Evolutionary conservation across 768 basidiomycete genomes (phyloP).

Genomic region (Megacollybia marginata): DNA sequence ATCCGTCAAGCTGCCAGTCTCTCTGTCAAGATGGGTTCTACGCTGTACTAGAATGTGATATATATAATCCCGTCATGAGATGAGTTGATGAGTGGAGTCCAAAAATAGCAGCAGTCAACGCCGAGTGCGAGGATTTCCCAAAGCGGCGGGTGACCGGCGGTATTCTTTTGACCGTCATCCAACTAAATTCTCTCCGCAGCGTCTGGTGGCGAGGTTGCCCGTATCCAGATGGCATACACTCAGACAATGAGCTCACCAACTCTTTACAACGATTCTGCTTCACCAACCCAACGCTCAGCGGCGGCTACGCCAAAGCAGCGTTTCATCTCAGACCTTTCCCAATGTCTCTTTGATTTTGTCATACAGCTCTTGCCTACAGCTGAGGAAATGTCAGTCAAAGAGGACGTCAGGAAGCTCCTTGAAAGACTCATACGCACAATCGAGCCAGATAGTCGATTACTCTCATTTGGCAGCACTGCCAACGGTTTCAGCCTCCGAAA

Average conservation of each 20-base stretch:
- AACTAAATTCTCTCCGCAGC: too few species aligned
- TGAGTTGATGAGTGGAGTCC: too few species aligned
- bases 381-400: slow-evolving; percentile 91
- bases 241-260: slow-evolving; percentile 32
- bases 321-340: slow-evolving; percentile 76
- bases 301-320: slow-evolving; percentile 45
- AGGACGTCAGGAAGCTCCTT: slow-evolving; percentile 90
- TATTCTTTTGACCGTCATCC: too few species aligned
- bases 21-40: too few species aligned
- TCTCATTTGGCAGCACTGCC: slow-evolving; percentile 95
- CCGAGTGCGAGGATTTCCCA: too few species aligned
- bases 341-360: slow-evolving; percentile 90
- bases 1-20: too few species aligned
- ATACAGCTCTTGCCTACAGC: slow-evolving; percentile 84
- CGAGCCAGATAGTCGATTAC: slow-evolving; percentile 81
- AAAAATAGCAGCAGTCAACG: too few species aligned
- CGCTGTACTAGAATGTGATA: too few species aligned
- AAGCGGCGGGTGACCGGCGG: too few species aligned
- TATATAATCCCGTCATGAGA: too few species aligned
- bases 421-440: slow-evolving; percentile 94
- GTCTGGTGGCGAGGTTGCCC: not conserved
- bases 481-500: slow-evolving; percentile 96
- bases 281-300: slow-evolving; percentile 25
- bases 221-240: slow-evolving; percentile 31
- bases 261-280: slow-evolving; percentile 23